Evolutionary conservation across 805 yeast genomes (phyloP).

Genomic region (Saturnispora quitensis): DNA sequence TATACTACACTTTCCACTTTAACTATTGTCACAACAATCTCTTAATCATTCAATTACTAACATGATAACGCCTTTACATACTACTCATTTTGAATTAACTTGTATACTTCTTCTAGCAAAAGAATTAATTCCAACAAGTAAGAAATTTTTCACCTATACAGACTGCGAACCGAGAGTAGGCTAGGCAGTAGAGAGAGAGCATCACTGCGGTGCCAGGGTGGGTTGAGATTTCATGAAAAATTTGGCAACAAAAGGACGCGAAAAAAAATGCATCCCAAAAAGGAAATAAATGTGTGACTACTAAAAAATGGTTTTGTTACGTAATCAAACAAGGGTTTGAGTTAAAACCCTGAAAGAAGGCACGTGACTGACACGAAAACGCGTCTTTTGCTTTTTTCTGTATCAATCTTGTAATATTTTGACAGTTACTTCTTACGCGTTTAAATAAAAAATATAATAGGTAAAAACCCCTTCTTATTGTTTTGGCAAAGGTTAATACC

Average conservation of each 20-base stretch:
- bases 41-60: neutral
- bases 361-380: neutral
- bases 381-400: neutral
- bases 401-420: no score
- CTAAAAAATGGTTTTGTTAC: no score
- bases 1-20: neutral
- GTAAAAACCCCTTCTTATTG: neutral
- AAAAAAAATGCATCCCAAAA: neutral
- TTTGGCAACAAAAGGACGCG: neutral
- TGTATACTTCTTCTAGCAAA: neutral
- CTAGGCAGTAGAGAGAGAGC: neutral
- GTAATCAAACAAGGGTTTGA: neutral
- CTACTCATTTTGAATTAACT: constrained; percentile 8
- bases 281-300: neutral
- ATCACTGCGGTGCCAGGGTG: constrained; percentile 1
- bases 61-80: constrained; percentile 1
- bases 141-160: constrained; percentile 1
- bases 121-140: constrained; percentile 1
- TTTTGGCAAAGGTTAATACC: neutral
- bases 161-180: neutral
- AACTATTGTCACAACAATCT: neutral
- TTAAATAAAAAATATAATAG: no score
- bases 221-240: neutral
- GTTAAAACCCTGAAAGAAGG: neutral
- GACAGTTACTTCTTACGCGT: neutral